Evolutionary conservation across 768 basidiomycete species (phyloP).

Genomic region (Lactarius sanguifluus): DNA sequence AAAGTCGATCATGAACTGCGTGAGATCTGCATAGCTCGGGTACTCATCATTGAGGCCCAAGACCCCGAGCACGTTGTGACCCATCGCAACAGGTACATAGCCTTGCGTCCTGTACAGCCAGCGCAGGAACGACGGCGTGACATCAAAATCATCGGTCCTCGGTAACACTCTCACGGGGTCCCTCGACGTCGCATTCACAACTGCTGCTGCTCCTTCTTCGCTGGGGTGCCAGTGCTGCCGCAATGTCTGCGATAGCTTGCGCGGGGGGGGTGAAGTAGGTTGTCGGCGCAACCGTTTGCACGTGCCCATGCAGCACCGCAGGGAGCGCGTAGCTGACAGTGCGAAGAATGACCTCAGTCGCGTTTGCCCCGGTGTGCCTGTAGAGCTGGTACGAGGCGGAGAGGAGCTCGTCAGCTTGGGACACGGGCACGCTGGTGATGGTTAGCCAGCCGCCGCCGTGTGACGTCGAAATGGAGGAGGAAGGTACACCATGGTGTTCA

Average conservation of each 20-base stretch:
- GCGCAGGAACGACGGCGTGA: too few relatives aligned
- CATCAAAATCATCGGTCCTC: neutral
- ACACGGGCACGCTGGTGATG: neutral
- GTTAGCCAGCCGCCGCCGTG: neutral
- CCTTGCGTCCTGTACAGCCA: too few relatives aligned
- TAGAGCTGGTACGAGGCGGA: neutral
- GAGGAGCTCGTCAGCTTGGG: neutral
- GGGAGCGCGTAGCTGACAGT: neutral
- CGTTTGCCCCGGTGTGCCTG: neutral
- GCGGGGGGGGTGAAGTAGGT: neutral
- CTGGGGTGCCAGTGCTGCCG: neutral
- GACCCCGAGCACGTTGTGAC: too few relatives aligned
- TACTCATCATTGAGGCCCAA: too few relatives aligned
- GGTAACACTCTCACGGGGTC: neutral
- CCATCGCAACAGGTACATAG: too few relatives aligned
- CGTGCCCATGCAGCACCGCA: neutral
- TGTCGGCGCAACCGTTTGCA: neutral
- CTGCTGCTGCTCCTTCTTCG: neutral
- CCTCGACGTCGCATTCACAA: neutral
- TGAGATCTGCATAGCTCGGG: too few relatives aligned
- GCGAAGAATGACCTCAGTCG: neutral
- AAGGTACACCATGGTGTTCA: neutral
- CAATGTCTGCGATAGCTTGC: neutral
- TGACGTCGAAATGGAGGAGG: neutral
- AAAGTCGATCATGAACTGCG: too few relatives aligned